These are phyloP conservation scores for Hypoxylon intermedium DNA, from an alignment of 495 filamentous ascomycete genomes.

Conservation along the genomic window DNA sequence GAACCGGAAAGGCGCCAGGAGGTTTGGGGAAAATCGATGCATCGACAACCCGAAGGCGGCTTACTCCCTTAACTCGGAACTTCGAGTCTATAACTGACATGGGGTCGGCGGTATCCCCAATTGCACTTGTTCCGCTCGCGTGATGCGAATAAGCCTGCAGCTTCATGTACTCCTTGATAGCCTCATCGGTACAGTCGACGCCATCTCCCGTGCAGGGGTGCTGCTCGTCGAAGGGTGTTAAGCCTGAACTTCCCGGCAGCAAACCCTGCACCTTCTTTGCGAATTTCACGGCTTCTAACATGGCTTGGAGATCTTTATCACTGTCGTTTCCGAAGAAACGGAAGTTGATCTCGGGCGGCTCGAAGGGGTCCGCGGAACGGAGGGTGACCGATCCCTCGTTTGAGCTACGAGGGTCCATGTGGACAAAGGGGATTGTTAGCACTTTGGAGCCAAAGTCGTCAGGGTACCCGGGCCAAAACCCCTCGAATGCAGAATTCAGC, in stretches of 20 bases:
- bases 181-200: slow-evolving; percentile 40
- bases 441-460: slow-evolving; percentile 21
- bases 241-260: slow-evolving; percentile 18
- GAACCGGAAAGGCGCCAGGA: slow-evolving; percentile 64
- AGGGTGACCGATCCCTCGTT: slow-evolving; percentile 50
- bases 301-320: slow-evolving; percentile 49
- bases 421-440: slow-evolving; percentile 32
- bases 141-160: slow-evolving; percentile 58
- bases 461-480: slow-evolving; percentile 45
- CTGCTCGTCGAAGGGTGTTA: slow-evolving; percentile 41
- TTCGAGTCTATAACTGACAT: slow-evolving; percentile 62
- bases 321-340: slow-evolving; percentile 53
- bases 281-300: slow-evolving; percentile 54
- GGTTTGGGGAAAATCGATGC: slow-evolving; percentile 63
- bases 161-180: slow-evolving; percentile 48
- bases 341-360: slow-evolving; percentile 56
- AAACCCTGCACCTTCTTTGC: slow-evolving; percentile 41
- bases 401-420: slow-evolving; percentile 46
- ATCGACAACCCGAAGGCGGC: slow-evolving; percentile 62
- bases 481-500: slow-evolving; percentile 44
- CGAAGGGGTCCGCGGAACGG: slow-evolving; percentile 53
- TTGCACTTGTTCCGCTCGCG: slow-evolving; percentile 60
- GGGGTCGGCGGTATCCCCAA: slow-evolving; percentile 55
- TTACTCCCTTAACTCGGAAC: slow-evolving; percentile 60
- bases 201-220: slow-evolving; percentile 40